A percentile compares a stretch with the other conserved stretches of the same genome.
Conservation (phyloP, 495 filamentous ascomycete species). For the Filosporella fistucella region DNA sequence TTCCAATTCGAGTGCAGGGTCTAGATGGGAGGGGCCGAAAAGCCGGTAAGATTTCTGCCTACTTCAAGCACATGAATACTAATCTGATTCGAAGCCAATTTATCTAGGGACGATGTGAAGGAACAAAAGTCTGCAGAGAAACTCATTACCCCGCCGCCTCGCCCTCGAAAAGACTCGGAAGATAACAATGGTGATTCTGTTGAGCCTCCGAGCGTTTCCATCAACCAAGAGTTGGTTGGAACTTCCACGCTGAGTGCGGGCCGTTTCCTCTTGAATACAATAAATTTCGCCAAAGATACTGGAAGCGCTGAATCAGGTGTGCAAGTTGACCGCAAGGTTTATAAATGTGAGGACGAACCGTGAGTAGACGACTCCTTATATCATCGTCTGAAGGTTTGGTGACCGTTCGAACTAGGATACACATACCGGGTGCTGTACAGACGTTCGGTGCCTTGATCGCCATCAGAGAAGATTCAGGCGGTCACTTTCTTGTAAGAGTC, state of each 20-base stretch:
- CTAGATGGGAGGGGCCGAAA: too few species aligned
- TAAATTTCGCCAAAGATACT: background rate
- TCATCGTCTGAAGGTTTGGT: too few species aligned
- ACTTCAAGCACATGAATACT: too few species aligned
- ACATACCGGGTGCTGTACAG: conserved; percentile 21
- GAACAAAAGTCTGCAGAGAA: background rate
- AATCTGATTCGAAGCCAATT: too few species aligned
- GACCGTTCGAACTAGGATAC: too few species aligned
- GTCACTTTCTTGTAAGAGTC: conserved; percentile 7
- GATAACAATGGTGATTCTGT: background rate
- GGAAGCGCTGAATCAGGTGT: background rate
- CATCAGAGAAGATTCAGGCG: conserved; percentile 5
- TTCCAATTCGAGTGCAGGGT: background rate
- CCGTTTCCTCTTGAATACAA: background rate
- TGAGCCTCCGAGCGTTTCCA: background rate
- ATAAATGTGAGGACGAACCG: conserved; percentile 7
- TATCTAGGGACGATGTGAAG: background rate
- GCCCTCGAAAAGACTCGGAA: background rate
- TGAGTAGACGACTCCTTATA: too few species aligned
- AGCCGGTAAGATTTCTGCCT: too few species aligned
- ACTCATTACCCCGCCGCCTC: too few species aligned
- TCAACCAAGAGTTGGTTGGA: background rate
- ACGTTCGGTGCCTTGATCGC: conserved; percentile 15
- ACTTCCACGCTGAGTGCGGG: background rate
- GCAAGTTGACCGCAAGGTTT: background rate